Conservation (phyloP, 2,329 filamentous ascomycete species). For the Aureobasidium sp. region DNA sequence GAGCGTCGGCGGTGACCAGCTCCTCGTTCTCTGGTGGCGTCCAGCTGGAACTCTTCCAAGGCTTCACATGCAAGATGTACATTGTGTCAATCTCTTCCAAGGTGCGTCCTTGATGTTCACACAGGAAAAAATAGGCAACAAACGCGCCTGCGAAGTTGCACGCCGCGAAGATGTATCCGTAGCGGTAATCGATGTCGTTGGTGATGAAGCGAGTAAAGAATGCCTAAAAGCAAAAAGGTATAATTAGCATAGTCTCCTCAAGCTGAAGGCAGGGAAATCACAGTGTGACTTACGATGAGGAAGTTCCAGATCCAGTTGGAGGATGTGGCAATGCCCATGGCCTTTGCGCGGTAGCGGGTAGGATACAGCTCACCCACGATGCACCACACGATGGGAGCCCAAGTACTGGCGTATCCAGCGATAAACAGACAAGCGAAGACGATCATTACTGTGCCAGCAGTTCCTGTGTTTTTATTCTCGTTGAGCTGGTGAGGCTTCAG, state of each 20-base stretch:
- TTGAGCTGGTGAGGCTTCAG: slow-evolving; percentile 17
- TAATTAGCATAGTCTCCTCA: neutral
- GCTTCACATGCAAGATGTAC: slow-evolving; percentile 31
- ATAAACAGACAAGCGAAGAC: slow-evolving; percentile 64
- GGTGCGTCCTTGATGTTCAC: slow-evolving; percentile 31
- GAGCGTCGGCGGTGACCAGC: slow-evolving; percentile 23
- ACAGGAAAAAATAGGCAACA: slow-evolving; percentile 35
- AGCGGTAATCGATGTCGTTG: slow-evolving; percentile 32
- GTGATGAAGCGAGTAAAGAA: slow-evolving; percentile 36
- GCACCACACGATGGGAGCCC: slow-evolving; percentile 67
- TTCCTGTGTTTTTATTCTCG: slow-evolving; percentile 20
- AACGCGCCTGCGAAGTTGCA: slow-evolving; percentile 29
- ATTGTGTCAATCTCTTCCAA: slow-evolving; percentile 37
- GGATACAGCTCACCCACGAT: slow-evolving; percentile 60
- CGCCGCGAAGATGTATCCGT: slow-evolving; percentile 34
- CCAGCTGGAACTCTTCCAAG: slow-evolving; percentile 30
- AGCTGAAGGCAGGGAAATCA: neutral
- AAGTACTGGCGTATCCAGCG: slow-evolving; percentile 48
- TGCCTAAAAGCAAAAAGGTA: slow-evolving; percentile 19
- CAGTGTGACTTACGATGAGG: slow-evolving; percentile 20
- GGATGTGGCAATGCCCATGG: slow-evolving; percentile 53
- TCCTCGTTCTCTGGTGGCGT: slow-evolving; percentile 25
- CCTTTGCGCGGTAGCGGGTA: slow-evolving; percentile 45
- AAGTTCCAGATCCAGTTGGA: slow-evolving; percentile 52
- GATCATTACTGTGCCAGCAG: slow-evolving; percentile 55